Evolutionary conservation across 179 eudicot genomes (phyloP), one percentile per base, ranked within the genome.

Genomic region (Beta corolliflora): DNA sequence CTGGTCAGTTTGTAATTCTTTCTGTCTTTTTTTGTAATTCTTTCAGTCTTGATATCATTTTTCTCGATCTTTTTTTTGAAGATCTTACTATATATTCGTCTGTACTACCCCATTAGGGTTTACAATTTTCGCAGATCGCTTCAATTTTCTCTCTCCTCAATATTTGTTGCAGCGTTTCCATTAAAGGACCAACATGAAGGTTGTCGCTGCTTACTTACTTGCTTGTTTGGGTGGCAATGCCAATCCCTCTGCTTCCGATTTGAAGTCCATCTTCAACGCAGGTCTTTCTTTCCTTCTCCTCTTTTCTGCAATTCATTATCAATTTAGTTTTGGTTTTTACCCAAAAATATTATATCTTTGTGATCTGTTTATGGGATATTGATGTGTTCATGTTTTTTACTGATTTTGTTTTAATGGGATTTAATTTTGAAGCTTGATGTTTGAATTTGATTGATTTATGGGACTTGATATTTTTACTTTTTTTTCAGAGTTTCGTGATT

Each of bases 171-270:
- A 15, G 19, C 41, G 0, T 36, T n/a, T 21, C 45, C 45, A 59
- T 75, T 19, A 23, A 53, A 76, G 21, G 18, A 58, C 19, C 31
- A 72, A 80, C 11, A 90, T 88, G 91, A 90, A 88, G 89, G 82
- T 90, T 36, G 63, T 90, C 31, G 92, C 91, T 3, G 92, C 92
- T 4, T 88, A 90, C 80, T 83, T 90, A 89, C 86, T 90, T 15
- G 91, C 92, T 56, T 88, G 89, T 59, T 85, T 90, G 89, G 92
- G 92, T 23, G 91, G 92, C 48, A 88, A 88, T 75, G 61, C 85
- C 81, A 12, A 10, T 12, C 92, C 92, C 3, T 81, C 89, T 7
- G 81, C 88, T n/a, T 76, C 58, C 0, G 91, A 90, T 81, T 19
- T 90, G 59, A 88, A 85, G 86, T 36, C 80, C 50, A 86, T 90